Conservation (phyloP, 202 grass and related monocot species). For the Setaria italica region DNA sequence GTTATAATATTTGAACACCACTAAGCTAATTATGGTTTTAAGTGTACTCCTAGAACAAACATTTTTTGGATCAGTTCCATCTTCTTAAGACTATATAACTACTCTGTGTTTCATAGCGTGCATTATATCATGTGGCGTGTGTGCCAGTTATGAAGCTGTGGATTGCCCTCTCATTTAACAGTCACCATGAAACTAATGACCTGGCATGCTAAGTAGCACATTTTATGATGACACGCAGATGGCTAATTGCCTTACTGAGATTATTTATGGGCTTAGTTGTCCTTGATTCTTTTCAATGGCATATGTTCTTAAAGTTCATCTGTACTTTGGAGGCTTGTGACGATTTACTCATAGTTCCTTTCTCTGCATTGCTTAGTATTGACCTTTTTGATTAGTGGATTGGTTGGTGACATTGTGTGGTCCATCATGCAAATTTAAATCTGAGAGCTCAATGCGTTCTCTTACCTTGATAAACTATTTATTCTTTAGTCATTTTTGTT, state of each 20-base stretch:
- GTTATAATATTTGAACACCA: neutral
- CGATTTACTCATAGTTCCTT: slow-evolving; percentile 43
- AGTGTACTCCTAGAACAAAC: neutral
- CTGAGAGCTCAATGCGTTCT: slow-evolving; percentile 43
- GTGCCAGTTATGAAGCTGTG: slow-evolving; percentile 17
- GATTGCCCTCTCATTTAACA: slow-evolving; percentile 44
- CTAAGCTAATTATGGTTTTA: neutral
- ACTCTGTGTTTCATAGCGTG: slow-evolving; percentile 26
- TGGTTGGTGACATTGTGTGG: slow-evolving; percentile 60
- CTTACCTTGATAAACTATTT: slow-evolving; percentile 18
- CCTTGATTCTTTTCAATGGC: slow-evolving; percentile 50
- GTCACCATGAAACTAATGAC: slow-evolving; percentile 11
- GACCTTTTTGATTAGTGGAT: slow-evolving; percentile 42
- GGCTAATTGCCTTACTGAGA: slow-evolving; percentile 36
- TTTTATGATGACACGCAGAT: slow-evolving; percentile 47
- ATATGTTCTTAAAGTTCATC: slow-evolving; percentile 51
- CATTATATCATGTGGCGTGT: slow-evolving; percentile 37
- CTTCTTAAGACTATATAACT: slow-evolving; percentile 23
- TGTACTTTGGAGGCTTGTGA: slow-evolving; percentile 51
- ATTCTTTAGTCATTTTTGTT: slow-evolving; percentile 44
- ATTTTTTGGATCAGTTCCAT: slow-evolving; percentile 26
- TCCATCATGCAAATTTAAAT: slow-evolving; percentile 52
- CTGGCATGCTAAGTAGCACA: slow-evolving; percentile 30
- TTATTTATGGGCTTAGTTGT: slow-evolving; percentile 44
- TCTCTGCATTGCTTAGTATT: slow-evolving; percentile 41